phyloP scores from a whole-genome alignment of 2,329 filamentous ascomycete species.

The Orbilia blumenaviensis region DNA sequence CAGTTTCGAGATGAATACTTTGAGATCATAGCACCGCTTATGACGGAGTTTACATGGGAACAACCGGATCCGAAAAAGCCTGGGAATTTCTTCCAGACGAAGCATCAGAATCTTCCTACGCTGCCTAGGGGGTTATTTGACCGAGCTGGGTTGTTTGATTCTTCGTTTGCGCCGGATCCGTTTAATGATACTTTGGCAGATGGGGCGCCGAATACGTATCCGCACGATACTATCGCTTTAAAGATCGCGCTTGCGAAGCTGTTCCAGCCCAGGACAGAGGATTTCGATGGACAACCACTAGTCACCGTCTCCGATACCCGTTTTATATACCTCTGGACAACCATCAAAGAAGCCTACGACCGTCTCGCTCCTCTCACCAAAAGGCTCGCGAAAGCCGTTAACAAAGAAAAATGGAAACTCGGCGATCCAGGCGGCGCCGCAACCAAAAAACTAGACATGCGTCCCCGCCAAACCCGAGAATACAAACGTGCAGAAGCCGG shows the following conservation, averaged over 20 bases:
- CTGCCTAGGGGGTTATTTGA: slow-evolving; percentile 20
- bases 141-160: slow-evolving; percentile 19
- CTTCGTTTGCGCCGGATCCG: slow-evolving; percentile 2
- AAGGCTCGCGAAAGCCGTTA: not conserved
- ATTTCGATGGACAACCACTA: not conserved
- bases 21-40: slow-evolving; percentile 19
- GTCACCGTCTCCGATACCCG: slow-evolving; percentile 4
- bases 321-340: slow-evolving; percentile 8
- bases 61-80: not conserved
- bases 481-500: slow-evolving; percentile 9
- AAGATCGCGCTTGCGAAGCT: slow-evolving; percentile 20
- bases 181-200: not conserved
- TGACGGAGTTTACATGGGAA: slow-evolving; percentile 23
- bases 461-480: slow-evolving; percentile 4
- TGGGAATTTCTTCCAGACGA: not conserved
- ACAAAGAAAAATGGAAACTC: not conserved
- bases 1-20: slow-evolving; percentile 14
- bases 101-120: not conserved
- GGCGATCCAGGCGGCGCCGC: not conserved
- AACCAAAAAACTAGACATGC: not conserved
- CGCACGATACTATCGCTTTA: slow-evolving; percentile 22
- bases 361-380: not conserved
- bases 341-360: slow-evolving; percentile 5
- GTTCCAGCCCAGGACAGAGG: slow-evolving; percentile 17
- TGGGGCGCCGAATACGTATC: slow-evolving; percentile 11